Conservation (phyloP, 179 eudicot genomes). For the Patellifolia procumbens region DNA sequence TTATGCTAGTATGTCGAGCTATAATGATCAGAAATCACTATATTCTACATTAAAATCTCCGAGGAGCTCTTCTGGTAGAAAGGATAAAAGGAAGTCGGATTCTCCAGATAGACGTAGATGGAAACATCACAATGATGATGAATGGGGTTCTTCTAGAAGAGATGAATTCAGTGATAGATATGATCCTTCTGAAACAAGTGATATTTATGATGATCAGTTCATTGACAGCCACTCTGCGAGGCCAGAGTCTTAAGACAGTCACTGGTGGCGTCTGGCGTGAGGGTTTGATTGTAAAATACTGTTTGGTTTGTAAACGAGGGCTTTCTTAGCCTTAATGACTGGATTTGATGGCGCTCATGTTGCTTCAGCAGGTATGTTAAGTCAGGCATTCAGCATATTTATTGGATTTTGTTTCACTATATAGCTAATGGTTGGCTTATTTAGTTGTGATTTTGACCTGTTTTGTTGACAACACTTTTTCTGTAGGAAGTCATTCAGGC, state of each 20-base stretch:
- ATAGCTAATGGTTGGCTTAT: conserved; percentile 23
- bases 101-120: conserved; percentile 39
- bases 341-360: conserved; percentile 15
- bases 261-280: conserved; percentile 16
- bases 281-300: conserved; percentile 8
- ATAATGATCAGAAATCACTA: conserved; percentile 13
- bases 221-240: conserved; percentile 31
- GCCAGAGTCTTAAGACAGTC: conserved; percentile 12
- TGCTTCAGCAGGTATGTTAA: conserved; percentile 37
- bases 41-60: conserved; percentile 22
- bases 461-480: conserved; percentile 36
- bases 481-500: conserved; percentile 68
- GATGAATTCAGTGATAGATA: conserved; percentile 75
- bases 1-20: conserved; percentile 18
- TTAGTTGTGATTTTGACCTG: conserved; percentile 40
- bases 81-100: conserved; percentile 37
- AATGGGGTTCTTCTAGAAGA: conserved; percentile 34
- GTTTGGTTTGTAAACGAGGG: conserved; percentile 15
- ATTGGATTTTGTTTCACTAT: conserved; percentile 17
- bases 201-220: conserved; percentile 39
- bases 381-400: conserved; percentile 17
- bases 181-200: conserved; percentile 65
- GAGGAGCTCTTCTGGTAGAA: conserved; percentile 37
- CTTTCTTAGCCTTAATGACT: neutral
- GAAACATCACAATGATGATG: conserved; percentile 31